A percentile compares a stretch with the other conserved stretches of the same genome.
phyloP scores from a whole-genome alignment of 2,329 filamentous ascomycete species.

The Claviceps sp. region DNA sequence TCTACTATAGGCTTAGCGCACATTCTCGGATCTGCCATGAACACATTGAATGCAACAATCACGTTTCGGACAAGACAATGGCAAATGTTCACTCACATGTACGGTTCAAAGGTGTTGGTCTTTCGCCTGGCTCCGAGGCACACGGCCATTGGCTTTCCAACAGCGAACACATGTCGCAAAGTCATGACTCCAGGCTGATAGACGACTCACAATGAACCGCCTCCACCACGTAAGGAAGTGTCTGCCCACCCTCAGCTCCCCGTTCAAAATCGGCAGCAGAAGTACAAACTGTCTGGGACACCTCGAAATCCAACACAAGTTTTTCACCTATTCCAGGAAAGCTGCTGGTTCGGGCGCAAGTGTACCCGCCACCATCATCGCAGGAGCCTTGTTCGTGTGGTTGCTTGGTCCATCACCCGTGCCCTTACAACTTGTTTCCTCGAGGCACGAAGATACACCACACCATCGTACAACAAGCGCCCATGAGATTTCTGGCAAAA shows the following conservation, averaged over 20 bases:
- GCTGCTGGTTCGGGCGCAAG: conserved; percentile 4
- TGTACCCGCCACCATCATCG: conserved; percentile 21
- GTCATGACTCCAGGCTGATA: neutral
- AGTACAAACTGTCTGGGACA: neutral
- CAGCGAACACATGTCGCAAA: neutral
- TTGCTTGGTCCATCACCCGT: conserved; percentile 30
- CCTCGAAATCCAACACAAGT: neutral
- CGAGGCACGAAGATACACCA: neutral
- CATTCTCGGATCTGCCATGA: neutral
- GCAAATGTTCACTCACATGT: neutral
- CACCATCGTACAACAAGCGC: neutral
- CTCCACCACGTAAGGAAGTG: conserved; percentile 4
- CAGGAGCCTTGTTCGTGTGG: conserved; percentile 27
- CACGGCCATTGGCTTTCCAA: neutral
- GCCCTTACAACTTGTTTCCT: conserved; percentile 22
- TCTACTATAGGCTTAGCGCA: neutral
- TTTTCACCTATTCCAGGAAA: conserved; percentile 3
- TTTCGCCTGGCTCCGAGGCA: neutral
- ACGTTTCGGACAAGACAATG: neutral
- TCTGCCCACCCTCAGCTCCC: conserved; percentile 3
- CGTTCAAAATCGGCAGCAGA: neutral
- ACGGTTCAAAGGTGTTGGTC: neutral
- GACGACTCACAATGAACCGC: conserved; percentile 6
- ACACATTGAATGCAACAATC: neutral
- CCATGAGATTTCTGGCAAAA: neutral